These are phyloP conservation scores for Mentha longifolia DNA, from an alignment of 257 asterid genomes.

Conservation along the genomic window DNA sequence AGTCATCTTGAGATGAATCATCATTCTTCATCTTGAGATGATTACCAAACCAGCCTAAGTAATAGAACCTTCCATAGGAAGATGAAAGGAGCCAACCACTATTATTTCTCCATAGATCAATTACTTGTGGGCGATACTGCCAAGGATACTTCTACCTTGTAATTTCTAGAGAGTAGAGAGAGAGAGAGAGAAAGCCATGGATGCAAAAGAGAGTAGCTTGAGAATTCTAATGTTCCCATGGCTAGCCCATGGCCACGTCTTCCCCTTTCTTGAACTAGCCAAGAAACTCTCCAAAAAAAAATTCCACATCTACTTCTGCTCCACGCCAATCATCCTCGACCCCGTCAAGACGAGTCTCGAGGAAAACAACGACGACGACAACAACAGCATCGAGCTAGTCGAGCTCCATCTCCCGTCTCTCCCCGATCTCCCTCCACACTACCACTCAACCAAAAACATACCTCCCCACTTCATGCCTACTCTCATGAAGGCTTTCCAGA, in stretches of 20 bases:
- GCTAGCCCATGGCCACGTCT: conserved; percentile 44
- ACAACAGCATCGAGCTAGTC: conserved; percentile 15
- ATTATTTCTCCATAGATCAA: no score
- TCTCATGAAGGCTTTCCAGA: conserved; percentile 40
- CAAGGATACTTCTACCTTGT: neutral
- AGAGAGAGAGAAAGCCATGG: conserved; percentile 26
- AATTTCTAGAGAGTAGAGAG: neutral
- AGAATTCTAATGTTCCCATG: conserved; percentile 43
- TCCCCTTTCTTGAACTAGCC: conserved; percentile 51
- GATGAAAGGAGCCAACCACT: no score
- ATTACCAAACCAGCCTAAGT: no score
- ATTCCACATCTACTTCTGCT: conserved; percentile 43
- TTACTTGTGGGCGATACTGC: no score
- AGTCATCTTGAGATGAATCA: no score
- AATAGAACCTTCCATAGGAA: no score
- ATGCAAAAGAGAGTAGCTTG: neutral
- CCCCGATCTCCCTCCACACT: conserved; percentile 38
- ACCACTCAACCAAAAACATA: conserved; percentile 45
- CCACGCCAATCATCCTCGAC: conserved; percentile 44
- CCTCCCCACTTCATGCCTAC: conserved; percentile 40
- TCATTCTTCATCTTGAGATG: no score
- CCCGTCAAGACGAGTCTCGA: conserved; percentile 21
- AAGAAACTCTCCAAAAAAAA: conserved; percentile 46
- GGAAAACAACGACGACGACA: no score
- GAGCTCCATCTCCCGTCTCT: conserved; percentile 39